Evolutionary conservation across 2,329 filamentous ascomycete genomes (phyloP), one percentile per base, ranked within the genome.

Genomic region (Intubia oerlemansii): DNA sequence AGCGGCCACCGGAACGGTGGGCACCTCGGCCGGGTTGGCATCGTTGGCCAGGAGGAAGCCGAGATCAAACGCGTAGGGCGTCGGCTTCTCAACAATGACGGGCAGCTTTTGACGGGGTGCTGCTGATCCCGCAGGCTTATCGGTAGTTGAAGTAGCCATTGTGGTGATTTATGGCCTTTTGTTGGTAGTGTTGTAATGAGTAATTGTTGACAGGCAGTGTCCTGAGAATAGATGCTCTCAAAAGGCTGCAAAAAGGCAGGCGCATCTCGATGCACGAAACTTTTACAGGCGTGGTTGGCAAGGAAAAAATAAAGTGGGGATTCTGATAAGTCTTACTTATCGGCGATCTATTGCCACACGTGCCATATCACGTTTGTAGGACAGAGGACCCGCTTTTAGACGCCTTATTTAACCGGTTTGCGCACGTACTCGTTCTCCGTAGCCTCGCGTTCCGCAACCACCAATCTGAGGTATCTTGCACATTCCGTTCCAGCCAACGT

Each of bases 21-120:
- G 19, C 41, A 64, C 53, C 36, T 70, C 52, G 27, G 62, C 57
- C 3, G 85, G 80, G 53, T 93, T 95, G 22, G 82, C 67, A 53
- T 95, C 88, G 45, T 73, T 72, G 50, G 71, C 76, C 46, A 90
- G 65, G 30, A 95, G 72, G 46, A 90, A 71, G 40, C 82, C 58
- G n/a, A 93, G 72, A 50, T 93, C 82, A 56, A 90, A 93, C 40
- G 71, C 82, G 59, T 90, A 91, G 8, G 84, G 82, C 6, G 77
- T 90, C 5, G 81, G 74, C 53, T 90, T 90, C 35, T 72, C 60
- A 45, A 81, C 75, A 11, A 61, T 66, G 36, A 77, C 59, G 25
- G 68, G 62, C 33, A 69, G 55, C 43, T 64, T 65, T 35, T 48
- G 27, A 9, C 16, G 24, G 14, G 23, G 27, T 19, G 30, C 17